Conservation (phyloP, 108 stramenopile genomes). For the Fistulifera pelliculosa region DNA sequence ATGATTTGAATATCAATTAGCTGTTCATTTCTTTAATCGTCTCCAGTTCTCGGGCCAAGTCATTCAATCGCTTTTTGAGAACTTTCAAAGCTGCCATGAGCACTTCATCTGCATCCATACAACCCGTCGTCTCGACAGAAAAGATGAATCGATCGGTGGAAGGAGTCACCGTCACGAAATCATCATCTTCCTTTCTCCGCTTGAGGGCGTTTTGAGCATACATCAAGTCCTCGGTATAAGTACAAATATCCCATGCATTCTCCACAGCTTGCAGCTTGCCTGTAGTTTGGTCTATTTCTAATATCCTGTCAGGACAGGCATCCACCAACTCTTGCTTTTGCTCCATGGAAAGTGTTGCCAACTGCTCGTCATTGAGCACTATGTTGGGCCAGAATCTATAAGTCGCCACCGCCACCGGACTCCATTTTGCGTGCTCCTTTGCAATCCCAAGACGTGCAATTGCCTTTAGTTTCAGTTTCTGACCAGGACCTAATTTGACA, state of each 20-base stretch:
- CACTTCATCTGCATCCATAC: constrained; percentile 86
- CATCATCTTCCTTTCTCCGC: constrained; percentile 74
- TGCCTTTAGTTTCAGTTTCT: constrained; percentile 86
- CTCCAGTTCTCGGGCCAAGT: constrained; percentile 73
- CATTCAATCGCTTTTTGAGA: constrained; percentile 69
- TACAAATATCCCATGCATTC: constrained; percentile 74
- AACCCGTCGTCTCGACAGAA: constrained; percentile 75
- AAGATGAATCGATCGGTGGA: constrained; percentile 75
- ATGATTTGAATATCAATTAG: too few relatives aligned
- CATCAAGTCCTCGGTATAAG: constrained; percentile 78
- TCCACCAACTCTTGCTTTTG: constrained; percentile 84
- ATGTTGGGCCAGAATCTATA: constrained; percentile 91
- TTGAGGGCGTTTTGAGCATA: constrained; percentile 65
- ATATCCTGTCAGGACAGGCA: constrained; percentile 81
- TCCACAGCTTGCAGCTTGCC: constrained; percentile 58
- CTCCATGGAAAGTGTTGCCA: constrained; percentile 75
- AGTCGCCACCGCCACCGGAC: constrained; percentile 90
- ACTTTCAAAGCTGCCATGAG: constrained; percentile 63
- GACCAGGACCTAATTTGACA: constrained; percentile 91
- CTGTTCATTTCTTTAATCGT: constrained; percentile 61
- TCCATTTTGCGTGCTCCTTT: constrained; percentile 99
- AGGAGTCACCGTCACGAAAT: constrained; percentile 67
- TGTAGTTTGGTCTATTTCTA: constrained; percentile 67
- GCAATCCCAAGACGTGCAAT: constrained; percentile 91
- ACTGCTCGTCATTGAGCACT: constrained; percentile 80